Evolutionary conservation across 352 stramenopile genomes (phyloP).

Genomic region (Saprolegnia parasitica): DNA sequence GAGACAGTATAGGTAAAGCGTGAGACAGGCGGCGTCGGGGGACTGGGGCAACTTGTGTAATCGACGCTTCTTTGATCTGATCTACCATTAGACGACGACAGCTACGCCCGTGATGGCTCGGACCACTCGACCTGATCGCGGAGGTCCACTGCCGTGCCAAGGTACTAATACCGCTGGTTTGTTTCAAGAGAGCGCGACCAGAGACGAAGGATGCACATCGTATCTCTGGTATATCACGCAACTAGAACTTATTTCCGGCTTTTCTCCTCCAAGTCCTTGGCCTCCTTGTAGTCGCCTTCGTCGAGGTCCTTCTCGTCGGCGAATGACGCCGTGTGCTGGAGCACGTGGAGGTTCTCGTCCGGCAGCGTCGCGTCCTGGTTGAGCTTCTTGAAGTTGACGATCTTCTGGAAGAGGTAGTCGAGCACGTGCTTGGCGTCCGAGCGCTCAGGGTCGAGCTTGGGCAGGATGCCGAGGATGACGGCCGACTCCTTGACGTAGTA

Average conservation of each 20-base stretch:
- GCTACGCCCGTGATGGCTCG: background rate
- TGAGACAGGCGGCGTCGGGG: background rate
- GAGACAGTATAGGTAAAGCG: background rate
- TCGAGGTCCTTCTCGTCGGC: conserved; percentile 27
- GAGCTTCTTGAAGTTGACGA: conserved; percentile 93
- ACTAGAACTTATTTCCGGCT: background rate
- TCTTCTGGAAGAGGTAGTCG: conserved; percentile 88
- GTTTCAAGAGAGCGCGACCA: too few species aligned
- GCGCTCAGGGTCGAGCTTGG: conserved; percentile 65
- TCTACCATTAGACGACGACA: too few species aligned
- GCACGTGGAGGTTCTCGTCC: background rate
- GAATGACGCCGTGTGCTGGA: background rate
- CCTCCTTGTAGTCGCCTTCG: conserved; percentile 4
- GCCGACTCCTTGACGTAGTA: conserved; percentile 92
- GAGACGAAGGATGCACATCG: too few species aligned
- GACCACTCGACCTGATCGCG: too few species aligned
- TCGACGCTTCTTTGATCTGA: conserved; percentile 2
- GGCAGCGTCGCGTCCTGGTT: conserved; percentile 55
- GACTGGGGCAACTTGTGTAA: background rate
- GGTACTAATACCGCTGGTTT: too few species aligned
- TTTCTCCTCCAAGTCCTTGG: conserved; percentile 13
- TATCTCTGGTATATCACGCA: too few species aligned
- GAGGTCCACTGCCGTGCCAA: too few species aligned
- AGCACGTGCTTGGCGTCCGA: conserved; percentile 87
- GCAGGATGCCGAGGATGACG: conserved; percentile 87